These are phyloP conservation scores for Nannochloropsis oceanica DNA, from an alignment of 108 stramenopile genomes.

Conservation along the genomic window DNA sequence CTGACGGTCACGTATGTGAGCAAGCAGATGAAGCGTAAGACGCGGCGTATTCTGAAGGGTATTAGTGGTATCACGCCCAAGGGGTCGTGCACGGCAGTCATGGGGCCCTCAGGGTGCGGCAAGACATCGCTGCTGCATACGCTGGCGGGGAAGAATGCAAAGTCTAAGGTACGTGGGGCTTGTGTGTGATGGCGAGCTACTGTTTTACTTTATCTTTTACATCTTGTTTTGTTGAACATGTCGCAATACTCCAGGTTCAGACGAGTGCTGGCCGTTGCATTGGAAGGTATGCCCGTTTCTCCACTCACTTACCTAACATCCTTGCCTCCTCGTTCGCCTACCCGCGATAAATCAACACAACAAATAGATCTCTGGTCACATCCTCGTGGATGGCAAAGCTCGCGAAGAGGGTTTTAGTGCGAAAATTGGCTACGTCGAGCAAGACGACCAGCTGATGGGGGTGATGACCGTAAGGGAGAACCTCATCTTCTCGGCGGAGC, in stretches of 20 bases:
- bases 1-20: background rate
- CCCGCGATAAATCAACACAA: background rate
- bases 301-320: too few species aligned
- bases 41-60: background rate
- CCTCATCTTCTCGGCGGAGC: conserved; percentile 57
- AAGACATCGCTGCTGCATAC: background rate
- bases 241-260: too few species aligned
- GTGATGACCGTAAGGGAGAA: conserved; percentile 68
- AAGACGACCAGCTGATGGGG: conserved; percentile 59
- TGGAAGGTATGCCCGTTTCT: too few species aligned
- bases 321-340: too few species aligned
- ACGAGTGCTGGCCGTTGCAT: too few species aligned
- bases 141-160: background rate
- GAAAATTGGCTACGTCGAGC: conserved; percentile 65
- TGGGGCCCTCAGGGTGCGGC: background rate
- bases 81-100: background rate
- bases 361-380: conserved; percentile 2
- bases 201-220: too few species aligned
- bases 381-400: conserved; percentile 10
- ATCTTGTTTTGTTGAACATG: too few species aligned
- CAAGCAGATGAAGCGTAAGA: background rate
- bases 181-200: too few species aligned
- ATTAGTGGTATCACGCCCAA: background rate
- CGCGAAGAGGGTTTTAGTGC: conserved; percentile 29
- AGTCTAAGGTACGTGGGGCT: background rate